Evolutionary conservation across 805 yeast genomes (phyloP).

Genomic region (Schwanniomyces pseudopolymorphus): DNA sequence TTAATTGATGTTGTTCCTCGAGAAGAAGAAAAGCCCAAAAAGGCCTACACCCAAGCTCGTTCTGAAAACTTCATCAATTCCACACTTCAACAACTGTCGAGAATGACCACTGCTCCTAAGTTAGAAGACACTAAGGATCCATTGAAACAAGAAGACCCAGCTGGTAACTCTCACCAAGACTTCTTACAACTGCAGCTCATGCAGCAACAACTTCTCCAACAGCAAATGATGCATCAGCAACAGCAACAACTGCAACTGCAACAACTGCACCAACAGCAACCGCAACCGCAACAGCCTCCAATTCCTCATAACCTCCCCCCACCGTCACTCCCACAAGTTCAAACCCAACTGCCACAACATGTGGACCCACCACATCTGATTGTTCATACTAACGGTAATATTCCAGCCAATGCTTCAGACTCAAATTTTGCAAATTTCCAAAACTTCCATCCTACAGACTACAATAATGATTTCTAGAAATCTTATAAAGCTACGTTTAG

Average conservation of each 20-base stretch:
- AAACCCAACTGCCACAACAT: constrained; percentile 7
- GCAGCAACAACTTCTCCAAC: constrained; percentile 18
- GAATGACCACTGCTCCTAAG: background rate
- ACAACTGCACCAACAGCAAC: constrained; percentile 17
- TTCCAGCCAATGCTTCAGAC: background rate
- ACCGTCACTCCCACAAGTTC: background rate
- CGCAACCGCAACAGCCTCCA: constrained; percentile 10
- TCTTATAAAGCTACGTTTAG: too few relatives aligned
- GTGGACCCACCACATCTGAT: constrained; percentile 5
- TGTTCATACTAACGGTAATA: background rate
- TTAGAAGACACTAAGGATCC: constrained; percentile 1
- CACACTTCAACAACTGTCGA: background rate
- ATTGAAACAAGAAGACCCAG: constrained; percentile 5
- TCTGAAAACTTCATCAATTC: constrained; percentile 14
- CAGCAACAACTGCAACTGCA: constrained; percentile 13
- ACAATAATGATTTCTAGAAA: constrained; percentile 6
- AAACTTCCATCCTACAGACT: constrained; percentile 5
- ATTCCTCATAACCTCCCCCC: background rate
- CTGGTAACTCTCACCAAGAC: constrained; percentile 1
- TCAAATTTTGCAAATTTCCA: constrained; percentile 7
- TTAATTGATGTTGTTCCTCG: constrained; percentile 94
- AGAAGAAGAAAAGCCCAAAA: constrained; percentile 67
- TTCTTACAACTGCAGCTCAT: constrained; percentile 7
- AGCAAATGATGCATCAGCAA: constrained; percentile 13
- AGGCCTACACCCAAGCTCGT: constrained; percentile 22